Percentiles rank a stretch among this genome's conserved stretches.
Conservation (phyloP, 257 asterid species). For the Dorcoceras hygrometricum region DNA sequence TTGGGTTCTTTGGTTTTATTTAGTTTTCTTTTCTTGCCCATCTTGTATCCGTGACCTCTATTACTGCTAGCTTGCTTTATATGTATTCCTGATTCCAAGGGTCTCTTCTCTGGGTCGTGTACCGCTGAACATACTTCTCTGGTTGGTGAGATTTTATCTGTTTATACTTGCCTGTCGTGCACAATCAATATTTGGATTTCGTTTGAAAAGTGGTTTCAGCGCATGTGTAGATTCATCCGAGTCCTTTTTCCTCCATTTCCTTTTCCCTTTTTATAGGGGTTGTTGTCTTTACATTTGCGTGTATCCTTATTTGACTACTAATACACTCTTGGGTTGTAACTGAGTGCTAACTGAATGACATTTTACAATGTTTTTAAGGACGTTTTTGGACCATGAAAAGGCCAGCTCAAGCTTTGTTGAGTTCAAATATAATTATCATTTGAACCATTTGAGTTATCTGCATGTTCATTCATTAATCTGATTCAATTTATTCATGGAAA, state of each 20-base stretch:
- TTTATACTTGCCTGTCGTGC: neutral
- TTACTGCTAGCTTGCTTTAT: constrained; percentile 7
- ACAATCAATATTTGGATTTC: constrained; percentile 15
- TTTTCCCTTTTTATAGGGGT: neutral
- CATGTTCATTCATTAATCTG: no score
- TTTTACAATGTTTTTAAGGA: neutral
- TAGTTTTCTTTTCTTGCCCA: neutral
- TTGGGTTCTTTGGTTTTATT: neutral
- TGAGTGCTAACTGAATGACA: constrained; percentile 11
- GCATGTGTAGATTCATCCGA: neutral
- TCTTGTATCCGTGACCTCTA: constrained; percentile 2
- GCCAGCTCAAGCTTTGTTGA: neutral
- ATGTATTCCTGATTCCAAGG: neutral
- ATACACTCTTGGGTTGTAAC: neutral
- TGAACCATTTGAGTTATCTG: no score
- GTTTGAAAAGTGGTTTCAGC: constrained; percentile 16
- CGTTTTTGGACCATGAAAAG: neutral
- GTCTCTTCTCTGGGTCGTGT: constrained; percentile 3
- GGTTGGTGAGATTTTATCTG: constrained; percentile 15
- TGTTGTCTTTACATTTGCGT: neutral
- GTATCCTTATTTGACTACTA: constrained; percentile 14
- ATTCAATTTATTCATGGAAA: no score
- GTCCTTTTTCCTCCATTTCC: neutral
- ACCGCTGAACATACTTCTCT: constrained; percentile 8
- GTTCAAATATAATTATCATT: no score